Base-by-base conservation (phyloP, 129 eudicot genomes). In the Artemisia argyi region DNA sequence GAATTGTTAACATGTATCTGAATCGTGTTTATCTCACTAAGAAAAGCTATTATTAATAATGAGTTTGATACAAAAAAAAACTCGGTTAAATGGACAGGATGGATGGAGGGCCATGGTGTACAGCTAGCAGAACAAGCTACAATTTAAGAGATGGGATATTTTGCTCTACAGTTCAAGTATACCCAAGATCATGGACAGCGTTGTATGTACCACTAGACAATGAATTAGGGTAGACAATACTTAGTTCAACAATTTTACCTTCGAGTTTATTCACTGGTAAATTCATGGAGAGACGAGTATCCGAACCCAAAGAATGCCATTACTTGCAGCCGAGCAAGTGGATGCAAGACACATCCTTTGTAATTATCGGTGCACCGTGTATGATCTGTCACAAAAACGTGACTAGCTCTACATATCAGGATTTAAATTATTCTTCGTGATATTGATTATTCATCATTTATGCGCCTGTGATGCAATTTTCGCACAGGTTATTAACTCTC, bases 51-150 rank as follows among this genome's bases (percentile, higher is more conserved):
- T 28, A 28, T 28, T 28, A 5, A 7, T 15, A 46, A 26, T 12
- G 14, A 42, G 7, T 17, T 61, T 15, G 28, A 1, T 35, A 24
- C 76, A 71, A 57, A 53, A n/a, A n/a, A 52, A 32, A 14, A 8
- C 2, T 64, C 6, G 66, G 35, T 56, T 70, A 12, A 32, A 56
- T 75, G 12, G 66, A 72, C 82, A 93, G 96, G 77, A 87, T 93
- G 95, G 96, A 87, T 67, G 96, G 98, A 3, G 98, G 98, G 20
- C 88, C 70, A 48, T 93, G 98, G 98, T 85, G 90, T 1, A 71
- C 82, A 46, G 91, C 80, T 9, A 93, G 95, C 74, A 69, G 96
- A 77, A 61, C 79, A 14, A 56, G 70, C 12, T 93, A 89, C 87
- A 93, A 93, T 61, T 60, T 93, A 67, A 85, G 95, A 74, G 98